Evolutionary conservation across 2,329 filamentous ascomycete genomes (phyloP).

Genomic region (Talaromyces rugulosus): DNA sequence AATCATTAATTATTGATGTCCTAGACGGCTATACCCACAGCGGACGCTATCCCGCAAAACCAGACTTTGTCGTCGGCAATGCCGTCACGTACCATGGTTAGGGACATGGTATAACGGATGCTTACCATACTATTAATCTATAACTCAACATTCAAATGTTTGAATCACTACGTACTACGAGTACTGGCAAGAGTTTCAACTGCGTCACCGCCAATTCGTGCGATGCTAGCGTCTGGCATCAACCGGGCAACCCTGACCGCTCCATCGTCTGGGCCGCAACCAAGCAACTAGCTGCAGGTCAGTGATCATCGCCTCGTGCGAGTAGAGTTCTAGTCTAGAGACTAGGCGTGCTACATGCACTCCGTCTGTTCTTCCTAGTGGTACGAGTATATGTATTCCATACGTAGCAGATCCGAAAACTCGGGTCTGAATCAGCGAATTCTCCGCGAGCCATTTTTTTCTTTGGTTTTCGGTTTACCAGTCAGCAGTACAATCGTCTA

Average conservation of each 20-base stretch:
- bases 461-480: background rate
- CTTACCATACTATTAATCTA: background rate
- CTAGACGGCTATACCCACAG: background rate
- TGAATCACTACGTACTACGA: background rate
- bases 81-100: background rate
- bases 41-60: constrained; percentile 8
- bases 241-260: constrained; percentile 12
- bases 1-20: background rate
- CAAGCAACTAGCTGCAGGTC: background rate
- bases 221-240: constrained; percentile 8
- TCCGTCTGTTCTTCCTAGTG: background rate
- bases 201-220: constrained; percentile 7
- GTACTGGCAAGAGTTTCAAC: background rate
- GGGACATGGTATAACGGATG: background rate
- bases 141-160: background rate
- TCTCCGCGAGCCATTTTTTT: background rate
- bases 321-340: background rate
- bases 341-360: background rate
- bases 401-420: background rate
- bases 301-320: constrained; percentile 1
- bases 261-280: constrained; percentile 6
- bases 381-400: background rate
- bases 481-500: background rate
- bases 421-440: background rate
- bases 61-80: constrained; percentile 2